These are phyloP conservation scores for Lentinula sp. DNA, from an alignment of 768 basidiomycete genomes.

Conservation along the genomic window DNA sequence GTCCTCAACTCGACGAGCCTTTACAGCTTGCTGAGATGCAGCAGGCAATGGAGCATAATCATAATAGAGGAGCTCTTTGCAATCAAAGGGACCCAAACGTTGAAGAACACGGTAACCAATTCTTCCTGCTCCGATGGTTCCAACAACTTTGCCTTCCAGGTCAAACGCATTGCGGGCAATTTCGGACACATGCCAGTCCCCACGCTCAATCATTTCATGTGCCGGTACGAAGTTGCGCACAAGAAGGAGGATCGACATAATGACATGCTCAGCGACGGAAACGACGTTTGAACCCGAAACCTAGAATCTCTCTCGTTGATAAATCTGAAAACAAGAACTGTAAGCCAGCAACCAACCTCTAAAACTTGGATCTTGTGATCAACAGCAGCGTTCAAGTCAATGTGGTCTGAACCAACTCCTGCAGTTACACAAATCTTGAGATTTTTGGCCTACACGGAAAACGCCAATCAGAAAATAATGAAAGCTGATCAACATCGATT, in stretches of 20 bases:
- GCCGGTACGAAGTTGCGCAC: conserved; percentile 88
- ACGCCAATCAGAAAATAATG: conserved; percentile 3
- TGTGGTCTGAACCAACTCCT: conserved; percentile 86
- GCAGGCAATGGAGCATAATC: conserved; percentile 74
- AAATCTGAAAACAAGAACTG: background rate
- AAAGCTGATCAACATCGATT: background rate
- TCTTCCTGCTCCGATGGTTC: conserved; percentile 77
- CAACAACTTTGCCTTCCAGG: conserved; percentile 86
- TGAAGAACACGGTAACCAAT: conserved; percentile 88
- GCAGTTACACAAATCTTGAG: conserved; percentile 88
- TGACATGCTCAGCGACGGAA: conserved; percentile 86
- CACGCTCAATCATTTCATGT: conserved; percentile 84
- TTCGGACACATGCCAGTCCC: conserved; percentile 84
- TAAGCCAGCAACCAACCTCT: conserved; percentile 32
- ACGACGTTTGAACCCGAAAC: conserved; percentile 88
- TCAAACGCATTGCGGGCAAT: conserved; percentile 82
- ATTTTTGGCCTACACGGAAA: conserved; percentile 61
- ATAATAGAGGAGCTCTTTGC: conserved; percentile 88
- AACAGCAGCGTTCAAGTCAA: conserved; percentile 85
- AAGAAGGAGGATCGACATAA: conserved; percentile 86
- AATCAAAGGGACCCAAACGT: conserved; percentile 75
- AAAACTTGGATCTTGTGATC: conserved; percentile 74
- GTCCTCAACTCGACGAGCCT: conserved; percentile 70
- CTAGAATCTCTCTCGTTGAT: conserved; percentile 16
- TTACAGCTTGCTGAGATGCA: conserved; percentile 30